Percentiles rank a stretch among this genome's conserved stretches.
Conservation (phyloP, 2,329 filamentous ascomycete species). For the Phialophora macrospora region DNA sequence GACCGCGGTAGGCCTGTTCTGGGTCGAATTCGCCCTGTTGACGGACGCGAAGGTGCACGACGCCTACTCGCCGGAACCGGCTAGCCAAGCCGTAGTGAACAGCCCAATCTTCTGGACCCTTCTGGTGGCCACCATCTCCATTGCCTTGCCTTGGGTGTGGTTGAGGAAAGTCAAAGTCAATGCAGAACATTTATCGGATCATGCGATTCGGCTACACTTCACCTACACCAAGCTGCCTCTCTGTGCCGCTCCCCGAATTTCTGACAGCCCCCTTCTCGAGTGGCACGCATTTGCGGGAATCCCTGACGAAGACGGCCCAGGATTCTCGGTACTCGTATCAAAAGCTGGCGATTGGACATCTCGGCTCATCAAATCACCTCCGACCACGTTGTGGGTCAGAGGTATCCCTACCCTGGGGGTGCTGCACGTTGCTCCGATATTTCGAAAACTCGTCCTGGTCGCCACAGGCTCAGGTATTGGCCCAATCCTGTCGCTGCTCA, state of each 20-base stretch:
- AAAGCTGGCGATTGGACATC: slow-evolving; percentile 77
- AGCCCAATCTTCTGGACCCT: slow-evolving; percentile 71
- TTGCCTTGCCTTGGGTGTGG: slow-evolving; percentile 74
- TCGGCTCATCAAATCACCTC: slow-evolving; percentile 65
- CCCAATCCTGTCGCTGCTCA: slow-evolving; percentile 67
- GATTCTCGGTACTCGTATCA: slow-evolving; percentile 72
- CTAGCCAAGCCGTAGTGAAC: slow-evolving; percentile 42
- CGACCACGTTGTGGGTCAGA: slow-evolving; percentile 68
- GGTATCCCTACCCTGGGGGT: slow-evolving; percentile 71
- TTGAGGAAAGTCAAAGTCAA: slow-evolving; percentile 70
- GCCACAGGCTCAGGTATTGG: slow-evolving; percentile 76
- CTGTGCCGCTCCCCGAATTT: slow-evolving; percentile 64
- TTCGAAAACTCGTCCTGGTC: slow-evolving; percentile 68
- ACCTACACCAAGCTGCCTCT: slow-evolving; percentile 64
- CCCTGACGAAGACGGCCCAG: slow-evolving; percentile 60
- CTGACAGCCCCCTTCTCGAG: slow-evolving; percentile 67
- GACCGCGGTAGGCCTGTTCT: slow-evolving; percentile 68
- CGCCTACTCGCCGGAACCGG: slow-evolving; percentile 34
- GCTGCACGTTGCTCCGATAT: slow-evolving; percentile 69
- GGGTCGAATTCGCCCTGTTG: slow-evolving; percentile 65
- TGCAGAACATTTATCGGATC: slow-evolving; percentile 70
- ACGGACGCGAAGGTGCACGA: slow-evolving; percentile 46
- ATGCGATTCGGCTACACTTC: slow-evolving; percentile 74
- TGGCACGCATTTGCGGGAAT: slow-evolving; percentile 80
- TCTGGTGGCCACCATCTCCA: slow-evolving; percentile 64